Conservation (phyloP, 495 filamentous ascomycete species). For the Lasiosphaeris hirsuta region DNA sequence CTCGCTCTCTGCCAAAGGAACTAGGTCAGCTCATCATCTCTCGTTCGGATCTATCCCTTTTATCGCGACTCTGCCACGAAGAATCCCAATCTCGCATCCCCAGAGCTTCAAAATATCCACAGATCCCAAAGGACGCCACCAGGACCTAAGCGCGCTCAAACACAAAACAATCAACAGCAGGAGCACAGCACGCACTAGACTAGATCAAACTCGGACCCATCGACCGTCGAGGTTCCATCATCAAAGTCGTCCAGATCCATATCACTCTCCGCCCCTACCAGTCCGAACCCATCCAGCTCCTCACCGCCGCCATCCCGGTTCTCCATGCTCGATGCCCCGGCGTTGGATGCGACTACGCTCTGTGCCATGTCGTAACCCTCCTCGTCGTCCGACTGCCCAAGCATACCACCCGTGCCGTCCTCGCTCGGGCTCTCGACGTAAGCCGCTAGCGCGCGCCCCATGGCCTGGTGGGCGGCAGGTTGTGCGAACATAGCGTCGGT, state of each 20-base stretch:
- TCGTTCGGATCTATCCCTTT: too few species aligned
- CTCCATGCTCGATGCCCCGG: background rate
- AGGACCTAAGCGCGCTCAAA: background rate
- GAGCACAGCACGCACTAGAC: background rate
- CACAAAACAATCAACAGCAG: background rate
- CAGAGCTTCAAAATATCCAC: background rate
- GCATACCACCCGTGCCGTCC: background rate
- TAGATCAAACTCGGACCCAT: slow-evolving; percentile 19
- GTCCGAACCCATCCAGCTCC: too few species aligned
- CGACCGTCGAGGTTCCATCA: slow-evolving; percentile 22
- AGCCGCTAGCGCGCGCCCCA: slow-evolving; percentile 19
- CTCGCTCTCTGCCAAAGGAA: too few species aligned
- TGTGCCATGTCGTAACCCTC: slow-evolving; percentile 5
- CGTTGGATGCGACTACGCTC: background rate
- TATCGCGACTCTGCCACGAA: too few species aligned
- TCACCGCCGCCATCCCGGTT: background rate
- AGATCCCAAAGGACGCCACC: background rate
- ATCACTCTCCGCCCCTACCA: background rate
- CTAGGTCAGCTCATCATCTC: too few species aligned
- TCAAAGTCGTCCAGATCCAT: slow-evolving; percentile 4
- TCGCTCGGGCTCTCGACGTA: slow-evolving; percentile 10
- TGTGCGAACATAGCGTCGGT: slow-evolving; percentile 20
- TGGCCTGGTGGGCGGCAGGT: slow-evolving; percentile 27
- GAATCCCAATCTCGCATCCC: background rate
- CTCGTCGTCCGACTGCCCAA: background rate